phyloP scores from a whole-genome alignment of 2,329 filamentous ascomycete species.

The Sarocladiaceae sp. region DNA sequence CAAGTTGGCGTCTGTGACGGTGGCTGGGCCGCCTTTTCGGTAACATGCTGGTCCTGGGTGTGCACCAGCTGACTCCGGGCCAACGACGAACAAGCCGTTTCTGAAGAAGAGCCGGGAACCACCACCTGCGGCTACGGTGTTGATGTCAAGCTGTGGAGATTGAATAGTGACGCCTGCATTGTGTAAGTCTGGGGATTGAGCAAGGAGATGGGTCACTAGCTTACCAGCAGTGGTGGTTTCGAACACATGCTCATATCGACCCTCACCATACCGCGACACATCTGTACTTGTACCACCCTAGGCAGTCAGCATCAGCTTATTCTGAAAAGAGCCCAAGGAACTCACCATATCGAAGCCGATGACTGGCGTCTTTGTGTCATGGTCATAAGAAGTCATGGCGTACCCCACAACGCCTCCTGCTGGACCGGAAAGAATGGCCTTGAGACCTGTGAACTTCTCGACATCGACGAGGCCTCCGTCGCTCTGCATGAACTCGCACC shows the following conservation, averaged over 20 bases:
- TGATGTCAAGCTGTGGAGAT: conserved; percentile 87
- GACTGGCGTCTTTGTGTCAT: conserved; percentile 72
- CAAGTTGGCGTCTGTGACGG: conserved; percentile 90
- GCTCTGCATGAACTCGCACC: conserved; percentile 94
- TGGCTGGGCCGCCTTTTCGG: conserved; percentile 79
- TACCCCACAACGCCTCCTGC: conserved; percentile 94
- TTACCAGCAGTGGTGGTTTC: conserved; percentile 73
- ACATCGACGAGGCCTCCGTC: conserved; percentile 71
- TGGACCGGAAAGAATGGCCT: conserved; percentile 81
- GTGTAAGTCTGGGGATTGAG: conserved; percentile 77
- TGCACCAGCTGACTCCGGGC: conserved; percentile 81
- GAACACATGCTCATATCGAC: conserved; percentile 87
- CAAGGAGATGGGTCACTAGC: conserved; percentile 82
- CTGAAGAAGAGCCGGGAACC: conserved; percentile 80
- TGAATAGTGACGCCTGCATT: conserved; percentile 93
- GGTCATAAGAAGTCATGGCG: conserved; percentile 83
- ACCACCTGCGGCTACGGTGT: conserved; percentile 87
- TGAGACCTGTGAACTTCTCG: conserved; percentile 74
- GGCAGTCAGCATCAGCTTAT: not conserved
- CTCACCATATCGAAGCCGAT: conserved; percentile 86
- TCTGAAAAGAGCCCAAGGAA: not conserved
- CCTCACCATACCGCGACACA: conserved; percentile 78
- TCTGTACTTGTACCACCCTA: conserved; percentile 82
- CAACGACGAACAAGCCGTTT: conserved; percentile 85
- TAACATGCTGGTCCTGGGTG: conserved; percentile 90